Evolutionary conservation across 345 rosid genomes (phyloP), one percentile per base, ranked within the genome.

Genomic region (Murraya koenigii): DNA sequence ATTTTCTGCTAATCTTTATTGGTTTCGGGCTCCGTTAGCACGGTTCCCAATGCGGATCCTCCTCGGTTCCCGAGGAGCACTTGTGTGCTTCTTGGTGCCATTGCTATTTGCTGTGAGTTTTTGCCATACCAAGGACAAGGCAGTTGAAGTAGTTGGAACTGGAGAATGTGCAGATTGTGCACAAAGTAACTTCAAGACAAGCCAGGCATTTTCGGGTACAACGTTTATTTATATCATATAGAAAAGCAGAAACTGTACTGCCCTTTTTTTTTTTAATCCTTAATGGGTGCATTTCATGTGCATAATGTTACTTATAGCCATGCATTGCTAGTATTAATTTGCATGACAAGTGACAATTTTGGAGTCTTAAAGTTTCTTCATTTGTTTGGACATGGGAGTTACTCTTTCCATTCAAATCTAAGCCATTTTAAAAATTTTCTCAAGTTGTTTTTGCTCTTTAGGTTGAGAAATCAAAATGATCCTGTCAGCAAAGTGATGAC

Each of bases 121-220:
- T 80, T 88, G 90, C 79, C 47, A 79, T 56, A 91, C 83, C 10
- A 86, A 79, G 63, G 82, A 72, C 8, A 60, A 58, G 28, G 30
- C 10, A 3, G 84, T 86, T 3, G 91, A 87, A 83, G 92, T 92
- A 1, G 87, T 91, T 58, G 98, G 98, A 6, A 23, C 52, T 33
- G 93, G 90, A 41, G 92, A 92, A 84, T 91, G 97, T 82, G 85
- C 86, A 36, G 94, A 86, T 14, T 90, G 94, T 68, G 82, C 78
- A 10, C 55, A 72, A 55, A 79, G 38, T 49, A 84, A 81, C 55
- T 69, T 87, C 66, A 83, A 89, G 65, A 74, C 71, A 11, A 83
- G 79, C 70, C 88, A 87, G 62, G 96, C 92, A 11, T 90, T 88
- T 79, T 78, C 89, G 82, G 97, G 98, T 90, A 80, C 17, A 38